Percentiles rank a stretch among this genome's conserved stretches.
Evolutionary conservation across 306 rosid species (phyloP).

Genomic region (Vicia sativa): DNA sequence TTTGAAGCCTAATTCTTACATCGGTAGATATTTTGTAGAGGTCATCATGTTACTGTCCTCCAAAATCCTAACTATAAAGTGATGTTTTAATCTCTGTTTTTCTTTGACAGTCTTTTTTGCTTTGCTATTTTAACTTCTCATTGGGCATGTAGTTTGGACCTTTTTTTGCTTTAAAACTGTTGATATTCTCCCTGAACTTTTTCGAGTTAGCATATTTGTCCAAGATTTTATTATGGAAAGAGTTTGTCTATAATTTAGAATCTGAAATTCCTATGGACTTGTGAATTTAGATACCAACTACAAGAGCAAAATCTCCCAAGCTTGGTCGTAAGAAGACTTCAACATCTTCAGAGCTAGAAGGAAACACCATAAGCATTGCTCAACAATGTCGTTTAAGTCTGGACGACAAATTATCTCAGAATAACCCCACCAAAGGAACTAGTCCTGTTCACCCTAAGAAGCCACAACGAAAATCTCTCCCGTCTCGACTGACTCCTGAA

Average conservation of each 20-base stretch:
- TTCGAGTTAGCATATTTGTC: slow-evolving; percentile 14
- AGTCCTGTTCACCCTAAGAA: slow-evolving; percentile 57
- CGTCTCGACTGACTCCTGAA: slow-evolving; percentile 76
- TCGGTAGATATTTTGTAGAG: no score
- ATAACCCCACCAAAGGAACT: slow-evolving; percentile 52
- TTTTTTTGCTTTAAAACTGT: slow-evolving; percentile 6
- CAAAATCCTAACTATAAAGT: not conserved
- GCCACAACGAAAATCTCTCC: slow-evolving; percentile 92
- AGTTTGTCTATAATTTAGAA: slow-evolving; percentile 24
- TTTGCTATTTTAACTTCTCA: not conserved
- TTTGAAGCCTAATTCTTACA: no score
- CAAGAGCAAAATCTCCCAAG: slow-evolving; percentile 98
- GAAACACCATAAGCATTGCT: slow-evolving; percentile 45
- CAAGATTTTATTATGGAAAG: not conserved
- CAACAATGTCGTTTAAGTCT: slow-evolving; percentile 66
- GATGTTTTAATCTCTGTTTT: not conserved
- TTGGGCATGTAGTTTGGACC: slow-evolving; percentile 18
- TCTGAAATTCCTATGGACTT: slow-evolving; percentile 33
- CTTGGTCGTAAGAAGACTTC: slow-evolving; percentile 86
- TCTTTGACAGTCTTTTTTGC: no score
- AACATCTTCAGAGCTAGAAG: slow-evolving; percentile 54
- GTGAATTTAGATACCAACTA: slow-evolving; percentile 80
- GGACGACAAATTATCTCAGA: slow-evolving; percentile 66
- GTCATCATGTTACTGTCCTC: not conserved
- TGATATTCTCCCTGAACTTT: slow-evolving; percentile 30